Evolutionary conservation across 1,139 yeast genomes (phyloP).

Genomic region (Martiniozyma asiatica): DNA sequence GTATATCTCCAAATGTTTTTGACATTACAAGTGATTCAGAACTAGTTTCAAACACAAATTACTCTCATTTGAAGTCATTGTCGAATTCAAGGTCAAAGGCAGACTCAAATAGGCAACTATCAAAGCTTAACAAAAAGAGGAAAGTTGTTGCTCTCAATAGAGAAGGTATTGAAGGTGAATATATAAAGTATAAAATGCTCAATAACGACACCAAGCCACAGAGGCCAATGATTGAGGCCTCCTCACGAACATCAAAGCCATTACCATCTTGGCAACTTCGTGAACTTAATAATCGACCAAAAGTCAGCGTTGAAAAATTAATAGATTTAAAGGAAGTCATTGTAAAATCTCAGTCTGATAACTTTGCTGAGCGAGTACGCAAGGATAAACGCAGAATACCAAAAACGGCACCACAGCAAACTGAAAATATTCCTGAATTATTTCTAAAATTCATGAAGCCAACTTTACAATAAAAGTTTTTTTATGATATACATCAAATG

Average conservation of each 20-base stretch:
- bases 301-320: constrained; percentile 1
- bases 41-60: too few species aligned
- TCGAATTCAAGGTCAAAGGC: too few species aligned
- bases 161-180: too few species aligned
- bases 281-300: neutral
- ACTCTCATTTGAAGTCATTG: too few species aligned
- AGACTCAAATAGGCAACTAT: constrained; percentile 1
- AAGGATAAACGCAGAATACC: constrained; percentile 1
- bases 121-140: neutral
- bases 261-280: constrained; percentile 3
- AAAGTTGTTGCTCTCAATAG: too few species aligned
- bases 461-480: neutral
- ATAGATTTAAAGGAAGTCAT: constrained; percentile 2
- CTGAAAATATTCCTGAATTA: neutral
- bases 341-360: constrained; percentile 1
- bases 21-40: too few species aligned
- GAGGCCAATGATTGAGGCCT: too few species aligned
- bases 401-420: neutral
- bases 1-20: too few species aligned
- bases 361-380: constrained; percentile 1
- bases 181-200: too few species aligned
- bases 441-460: constrained; percentile 2
- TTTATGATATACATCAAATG: too few species aligned
- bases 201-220: too few species aligned
- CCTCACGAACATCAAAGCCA: too few species aligned